Conservation (phyloP, 176 grass and related monocot genomes). For the Puccinellia tenuiflora region DNA sequence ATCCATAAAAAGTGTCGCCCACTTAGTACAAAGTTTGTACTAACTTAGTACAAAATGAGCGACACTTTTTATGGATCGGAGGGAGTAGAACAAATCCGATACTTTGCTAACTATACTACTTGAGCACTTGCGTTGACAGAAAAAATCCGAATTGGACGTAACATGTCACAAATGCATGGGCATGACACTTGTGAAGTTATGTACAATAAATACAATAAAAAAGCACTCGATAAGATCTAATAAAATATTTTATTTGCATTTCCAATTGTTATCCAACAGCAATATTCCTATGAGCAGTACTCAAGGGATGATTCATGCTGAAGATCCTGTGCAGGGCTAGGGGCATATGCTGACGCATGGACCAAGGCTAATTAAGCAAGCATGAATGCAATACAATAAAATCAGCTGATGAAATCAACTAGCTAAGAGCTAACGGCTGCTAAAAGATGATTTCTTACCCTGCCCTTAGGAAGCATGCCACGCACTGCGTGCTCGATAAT, state of each 20-base stretch:
- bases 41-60: too few species aligned
- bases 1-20: too few species aligned
- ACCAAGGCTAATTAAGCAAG: not conserved
- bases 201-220: not conserved
- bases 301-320: not conserved
- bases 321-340: not conserved
- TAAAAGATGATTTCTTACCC: constrained; percentile 49
- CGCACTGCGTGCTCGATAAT: constrained; percentile 94
- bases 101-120: not conserved
- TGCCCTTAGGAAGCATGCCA: constrained; percentile 98
- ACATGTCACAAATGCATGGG: not conserved
- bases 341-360: not conserved
- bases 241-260: not conserved
- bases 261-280: not conserved
- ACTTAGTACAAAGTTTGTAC: too few species aligned
- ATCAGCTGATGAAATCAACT: not conserved
- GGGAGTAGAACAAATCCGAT: not conserved
- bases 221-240: not conserved
- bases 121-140: not conserved
- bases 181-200: not conserved
- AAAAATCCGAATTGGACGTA: not conserved
- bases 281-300: not conserved
- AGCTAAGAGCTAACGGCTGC: not conserved
- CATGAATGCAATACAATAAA: not conserved
- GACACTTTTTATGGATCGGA: too few species aligned